Conservation (phyloP, 441 rosid species). For the Brassica balearica region DNA sequence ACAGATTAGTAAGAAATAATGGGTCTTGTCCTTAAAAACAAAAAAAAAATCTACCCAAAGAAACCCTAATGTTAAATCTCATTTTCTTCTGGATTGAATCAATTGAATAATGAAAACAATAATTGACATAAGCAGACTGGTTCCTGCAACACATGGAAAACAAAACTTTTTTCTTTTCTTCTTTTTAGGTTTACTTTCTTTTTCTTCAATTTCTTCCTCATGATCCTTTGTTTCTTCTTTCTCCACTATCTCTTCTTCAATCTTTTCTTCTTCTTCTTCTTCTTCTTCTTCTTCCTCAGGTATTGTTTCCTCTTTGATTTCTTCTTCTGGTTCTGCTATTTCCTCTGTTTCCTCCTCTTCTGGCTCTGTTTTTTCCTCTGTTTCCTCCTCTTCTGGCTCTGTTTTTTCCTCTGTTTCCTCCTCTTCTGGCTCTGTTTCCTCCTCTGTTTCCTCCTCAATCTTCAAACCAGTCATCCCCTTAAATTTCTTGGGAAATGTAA, state of each 20-base stretch:
- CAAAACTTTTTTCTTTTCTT: slow-evolving; percentile 37
- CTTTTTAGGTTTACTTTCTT: slow-evolving; percentile 23
- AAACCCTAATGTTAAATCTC: background rate
- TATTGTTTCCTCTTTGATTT: slow-evolving; percentile 13
- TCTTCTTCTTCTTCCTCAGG: slow-evolving; percentile 31
- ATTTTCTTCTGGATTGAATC: slow-evolving; percentile 59
- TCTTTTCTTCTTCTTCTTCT: slow-evolving; percentile 35
- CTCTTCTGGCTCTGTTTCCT: slow-evolving; percentile 26
- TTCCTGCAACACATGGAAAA: slow-evolving; percentile 62
- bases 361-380: slow-evolving; percentile 11
- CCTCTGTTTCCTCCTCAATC: slow-evolving; percentile 56
- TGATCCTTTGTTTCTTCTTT: slow-evolving; percentile 29
- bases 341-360: slow-evolving; percentile 32
- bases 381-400: slow-evolving; percentile 52
- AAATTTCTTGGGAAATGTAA: slow-evolving; percentile 63
- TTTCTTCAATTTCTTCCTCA: slow-evolving; percentile 10
- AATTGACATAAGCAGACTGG: slow-evolving; percentile 65
- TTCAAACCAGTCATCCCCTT: slow-evolving; percentile 57
- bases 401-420: slow-evolving; percentile 9
- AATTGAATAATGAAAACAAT: slow-evolving; percentile 58
- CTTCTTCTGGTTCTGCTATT: slow-evolving; percentile 15
- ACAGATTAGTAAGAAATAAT: no score
- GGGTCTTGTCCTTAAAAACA: no score
- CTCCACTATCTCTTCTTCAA: no score
- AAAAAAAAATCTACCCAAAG: no score